phyloP scores from a whole-genome alignment of 306 rosid species.

The Albizia julibrissin region DNA sequence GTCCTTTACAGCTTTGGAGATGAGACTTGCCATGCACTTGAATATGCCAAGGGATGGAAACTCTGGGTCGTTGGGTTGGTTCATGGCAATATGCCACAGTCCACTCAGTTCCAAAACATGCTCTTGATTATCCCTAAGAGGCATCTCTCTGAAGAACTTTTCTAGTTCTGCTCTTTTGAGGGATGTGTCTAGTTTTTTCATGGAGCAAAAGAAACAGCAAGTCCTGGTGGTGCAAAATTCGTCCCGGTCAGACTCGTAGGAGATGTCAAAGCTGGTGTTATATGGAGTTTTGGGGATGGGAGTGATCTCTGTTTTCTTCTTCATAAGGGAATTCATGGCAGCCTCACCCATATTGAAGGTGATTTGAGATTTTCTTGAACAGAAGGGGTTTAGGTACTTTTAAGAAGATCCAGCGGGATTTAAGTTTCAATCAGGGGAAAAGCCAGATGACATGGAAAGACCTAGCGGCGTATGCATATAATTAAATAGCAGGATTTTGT shows the following conservation, averaged over 20 bases:
- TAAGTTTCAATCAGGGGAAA: not conserved
- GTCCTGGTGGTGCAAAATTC: not conserved
- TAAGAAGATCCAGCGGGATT: not conserved
- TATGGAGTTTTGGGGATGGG: not conserved
- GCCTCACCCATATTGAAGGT: not conserved
- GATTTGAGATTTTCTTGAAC: not conserved
- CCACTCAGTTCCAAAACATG: conserved; percentile 9
- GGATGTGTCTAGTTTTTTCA: not conserved
- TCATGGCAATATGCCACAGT: conserved; percentile 21
- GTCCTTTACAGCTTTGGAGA: not conserved
- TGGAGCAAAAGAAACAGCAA: conserved; percentile 3
- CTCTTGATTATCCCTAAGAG: not conserved
- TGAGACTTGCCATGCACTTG: conserved; percentile 7
- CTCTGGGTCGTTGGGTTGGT: conserved; percentile 10
- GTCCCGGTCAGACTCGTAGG: not conserved
- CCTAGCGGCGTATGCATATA: not conserved
- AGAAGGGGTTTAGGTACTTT: conserved; percentile 1
- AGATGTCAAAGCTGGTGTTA: not conserved
- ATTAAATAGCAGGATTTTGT: conserved; percentile 1
- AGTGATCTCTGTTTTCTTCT: not conserved
- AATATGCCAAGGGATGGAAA: conserved; percentile 15
- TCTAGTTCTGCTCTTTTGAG: conserved; percentile 12
- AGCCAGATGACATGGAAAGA: not conserved
- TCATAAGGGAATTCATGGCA: not conserved
- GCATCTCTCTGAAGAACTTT: not conserved